Evolutionary conservation across 495 filamentous ascomycete genomes (phyloP).

Genomic region (Talaromyces stipitatus): DNA sequence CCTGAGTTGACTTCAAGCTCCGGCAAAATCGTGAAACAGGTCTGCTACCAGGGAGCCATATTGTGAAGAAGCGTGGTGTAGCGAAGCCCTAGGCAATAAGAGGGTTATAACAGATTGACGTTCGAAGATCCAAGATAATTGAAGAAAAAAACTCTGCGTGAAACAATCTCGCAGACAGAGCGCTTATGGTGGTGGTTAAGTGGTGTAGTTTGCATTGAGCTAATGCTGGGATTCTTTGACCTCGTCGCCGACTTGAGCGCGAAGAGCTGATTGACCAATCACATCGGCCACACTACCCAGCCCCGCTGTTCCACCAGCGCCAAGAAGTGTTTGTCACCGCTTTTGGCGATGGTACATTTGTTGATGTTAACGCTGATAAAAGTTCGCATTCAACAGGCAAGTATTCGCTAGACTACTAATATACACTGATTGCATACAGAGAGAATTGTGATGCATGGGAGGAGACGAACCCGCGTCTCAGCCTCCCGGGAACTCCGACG

Average conservation of each 20-base stretch:
- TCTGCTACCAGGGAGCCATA: neutral
- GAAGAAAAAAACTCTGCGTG: too few species aligned
- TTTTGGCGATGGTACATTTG: neutral
- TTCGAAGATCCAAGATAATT: neutral
- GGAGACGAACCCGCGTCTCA: neutral
- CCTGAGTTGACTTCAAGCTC: neutral
- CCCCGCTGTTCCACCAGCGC: constrained; percentile 1
- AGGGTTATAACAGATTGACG: neutral
- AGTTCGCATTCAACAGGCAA: neutral
- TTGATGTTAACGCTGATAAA: neutral
- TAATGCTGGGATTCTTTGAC: neutral
- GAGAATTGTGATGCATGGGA: neutral
- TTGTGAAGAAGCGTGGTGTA: neutral
- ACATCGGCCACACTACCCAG: neutral
- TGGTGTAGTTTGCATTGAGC: neutral
- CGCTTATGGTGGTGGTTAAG: neutral
- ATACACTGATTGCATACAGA: neutral
- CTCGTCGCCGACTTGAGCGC: neutral
- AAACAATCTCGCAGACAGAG: neutral
- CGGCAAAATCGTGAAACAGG: neutral
- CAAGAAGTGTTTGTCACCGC: neutral
- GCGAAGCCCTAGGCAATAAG: neutral
- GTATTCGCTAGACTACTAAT: neutral
- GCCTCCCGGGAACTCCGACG: neutral
- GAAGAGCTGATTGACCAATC: neutral